A percentile compares a stretch with the other conserved stretches of the same genome.
These are phyloP conservation scores for Ogataea thermomethanolica DNA, from an alignment of 805 yeast genomes.

Conservation along the genomic window DNA sequence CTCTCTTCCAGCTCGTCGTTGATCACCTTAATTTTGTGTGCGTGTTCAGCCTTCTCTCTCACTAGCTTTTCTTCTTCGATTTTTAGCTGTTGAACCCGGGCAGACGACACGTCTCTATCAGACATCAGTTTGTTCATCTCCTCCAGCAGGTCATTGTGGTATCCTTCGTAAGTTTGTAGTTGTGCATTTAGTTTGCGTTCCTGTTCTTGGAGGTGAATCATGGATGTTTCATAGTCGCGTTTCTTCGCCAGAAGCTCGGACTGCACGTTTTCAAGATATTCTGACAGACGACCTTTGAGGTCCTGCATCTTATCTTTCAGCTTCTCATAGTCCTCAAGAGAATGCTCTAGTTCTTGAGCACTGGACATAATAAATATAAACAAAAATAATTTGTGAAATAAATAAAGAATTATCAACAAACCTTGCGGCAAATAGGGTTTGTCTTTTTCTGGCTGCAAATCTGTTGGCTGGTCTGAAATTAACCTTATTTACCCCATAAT, in stretches of 20 bases:
- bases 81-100: conserved; percentile 38
- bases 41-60: conserved; percentile 26
- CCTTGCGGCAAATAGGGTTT: not conserved
- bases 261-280: conserved; percentile 15
- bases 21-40: conserved; percentile 29
- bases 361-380: conserved; percentile 14
- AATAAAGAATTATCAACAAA: not conserved
- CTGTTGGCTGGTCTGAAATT: no score
- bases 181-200: conserved; percentile 20
- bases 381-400: conserved; percentile 1
- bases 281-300: conserved; percentile 16
- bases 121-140: conserved; percentile 21
- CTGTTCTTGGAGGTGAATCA: conserved; percentile 21
- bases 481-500: no score
- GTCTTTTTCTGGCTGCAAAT: no score
- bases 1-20: conserved; percentile 24
- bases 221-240: conserved; percentile 21
- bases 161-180: conserved; percentile 16
- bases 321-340: conserved; percentile 22
- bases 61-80: conserved; percentile 35
- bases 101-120: conserved; percentile 33
- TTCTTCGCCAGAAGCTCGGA: conserved; percentile 22
- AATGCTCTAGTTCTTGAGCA: conserved; percentile 16
- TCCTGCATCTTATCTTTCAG: conserved; percentile 24
- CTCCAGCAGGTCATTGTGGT: conserved; percentile 21